Evolutionary conservation across 176 grass and related monocot genomes (phyloP), one percentile per base, ranked within the genome.

Genomic region (Musa schizocarpa): DNA sequence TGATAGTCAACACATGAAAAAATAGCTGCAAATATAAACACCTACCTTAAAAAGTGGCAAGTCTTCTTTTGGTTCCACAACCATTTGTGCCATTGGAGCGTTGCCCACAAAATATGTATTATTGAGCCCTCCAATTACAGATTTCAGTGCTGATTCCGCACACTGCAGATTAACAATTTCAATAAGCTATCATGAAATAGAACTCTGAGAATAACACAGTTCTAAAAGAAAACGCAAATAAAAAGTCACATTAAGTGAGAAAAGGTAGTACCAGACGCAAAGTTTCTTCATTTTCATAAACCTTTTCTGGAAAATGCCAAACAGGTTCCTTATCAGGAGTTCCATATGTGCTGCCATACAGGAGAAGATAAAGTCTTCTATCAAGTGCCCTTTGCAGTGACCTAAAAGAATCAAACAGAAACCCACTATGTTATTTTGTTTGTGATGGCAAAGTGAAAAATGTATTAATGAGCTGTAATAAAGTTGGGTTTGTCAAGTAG

Each of bases 251-350:
- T 62, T 76, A 76, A 6, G 72, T 49, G 27, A 7, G 0, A 19
- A 43, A 23, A 54, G 74, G 66, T 13, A 63, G 65, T 86, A 98
- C 94, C 90, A 74, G 75, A 81, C 86, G 84, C 80, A 98, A 51
- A 78, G 84, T 89, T 14, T 89, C 88, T 85, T 98, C 95, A 63
- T 89, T 98, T 82, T 98, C 86, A 50, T 91, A 93, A 24, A 89
- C 78, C 91, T 98, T 93, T 77, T 98, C 90, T 22, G 90, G 90
- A 69, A 98, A 93, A 89, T 98, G 95, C 95, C 95, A 98, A 78
- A 89, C 76, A 53, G 86, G 80, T 53, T 87, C 89, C 24, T 73
- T 77, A 68, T 89, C 90, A 84, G 84, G 68, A 84, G 83, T 54
- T 10, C 90, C 95, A 74, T 77, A 87, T 19, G 77, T 17, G 3